A percentile compares a stretch with the other conserved stretches of the same genome.
Evolutionary conservation across 352 stramenopile species (phyloP).

Genomic region (Globisporangium middletonii): DNA sequence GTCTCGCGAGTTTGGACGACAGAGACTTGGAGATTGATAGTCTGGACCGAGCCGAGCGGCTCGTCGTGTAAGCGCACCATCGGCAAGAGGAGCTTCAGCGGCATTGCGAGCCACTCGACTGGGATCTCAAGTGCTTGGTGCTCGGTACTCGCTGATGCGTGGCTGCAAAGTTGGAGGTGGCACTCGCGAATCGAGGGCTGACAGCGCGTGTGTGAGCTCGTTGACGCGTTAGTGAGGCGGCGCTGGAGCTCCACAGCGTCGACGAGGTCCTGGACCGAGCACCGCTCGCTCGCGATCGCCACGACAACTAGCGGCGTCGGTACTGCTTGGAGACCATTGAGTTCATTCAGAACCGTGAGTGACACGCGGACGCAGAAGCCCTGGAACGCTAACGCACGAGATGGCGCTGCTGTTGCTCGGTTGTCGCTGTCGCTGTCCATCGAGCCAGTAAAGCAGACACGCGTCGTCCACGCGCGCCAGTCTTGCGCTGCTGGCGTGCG

Average conservation of each 20-base stretch:
- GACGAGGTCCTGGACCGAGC: conserved; percentile 14
- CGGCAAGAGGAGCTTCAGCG: conserved; percentile 7
- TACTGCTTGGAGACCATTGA: background rate
- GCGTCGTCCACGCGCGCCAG: conserved; percentile 12
- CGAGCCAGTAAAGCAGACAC: background rate
- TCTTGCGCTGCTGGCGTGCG: background rate
- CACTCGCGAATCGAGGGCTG: conserved; percentile 6
- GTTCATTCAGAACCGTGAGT: background rate
- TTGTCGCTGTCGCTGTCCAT: background rate
- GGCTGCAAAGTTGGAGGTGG: background rate
- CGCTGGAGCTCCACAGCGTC: conserved; percentile 8
- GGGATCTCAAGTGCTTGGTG: conserved; percentile 2
- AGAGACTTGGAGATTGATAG: conserved; percentile 3
- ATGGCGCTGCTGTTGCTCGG: background rate
- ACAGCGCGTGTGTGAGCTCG: background rate
- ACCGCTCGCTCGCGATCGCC: conserved; percentile 8
- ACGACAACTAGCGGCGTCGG: background rate
- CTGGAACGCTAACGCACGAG: background rate
- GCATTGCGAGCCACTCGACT: conserved; percentile 4
- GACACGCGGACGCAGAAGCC: conserved; percentile 4
- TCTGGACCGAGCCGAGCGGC: background rate
- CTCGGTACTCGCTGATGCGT: background rate
- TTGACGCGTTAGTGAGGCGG: background rate
- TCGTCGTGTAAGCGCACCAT: conserved; percentile 2
- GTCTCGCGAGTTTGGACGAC: background rate